A percentile compares a stretch with the other conserved stretches of the same genome.
These are phyloP conservation scores for Ophiostoma perfectum DNA, from an alignment of 2,329 filamentous ascomycete genomes.

Conservation along the genomic window DNA sequence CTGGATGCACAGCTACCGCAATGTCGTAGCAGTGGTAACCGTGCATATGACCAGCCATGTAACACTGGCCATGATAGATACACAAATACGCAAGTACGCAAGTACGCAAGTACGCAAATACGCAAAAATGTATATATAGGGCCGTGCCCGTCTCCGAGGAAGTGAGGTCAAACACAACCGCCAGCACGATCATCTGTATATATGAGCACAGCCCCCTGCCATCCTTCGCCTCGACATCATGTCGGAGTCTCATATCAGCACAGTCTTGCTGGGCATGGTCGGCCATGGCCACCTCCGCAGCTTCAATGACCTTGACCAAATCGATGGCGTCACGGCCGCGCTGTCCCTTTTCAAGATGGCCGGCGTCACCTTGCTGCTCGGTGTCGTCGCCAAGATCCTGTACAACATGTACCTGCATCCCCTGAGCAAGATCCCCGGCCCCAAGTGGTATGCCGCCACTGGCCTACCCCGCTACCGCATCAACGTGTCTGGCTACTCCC, in stretches of 20 bases:
- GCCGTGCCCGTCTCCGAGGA: background rate
- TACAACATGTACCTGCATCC: slow-evolving; percentile 31
- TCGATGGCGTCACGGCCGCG: background rate
- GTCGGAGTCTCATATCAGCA: background rate
- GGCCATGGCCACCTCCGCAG: slow-evolving; percentile 5
- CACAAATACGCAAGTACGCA: no score
- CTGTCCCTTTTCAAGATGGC: background rate
- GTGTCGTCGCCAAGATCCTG: slow-evolving; percentile 13
- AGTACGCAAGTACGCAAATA: no score
- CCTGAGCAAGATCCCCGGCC: slow-evolving; percentile 33
- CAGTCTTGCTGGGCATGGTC: background rate
- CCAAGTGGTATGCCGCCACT: slow-evolving; percentile 30
- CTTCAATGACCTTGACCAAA: background rate
- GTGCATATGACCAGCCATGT: no score
- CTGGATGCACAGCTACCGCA: background rate
- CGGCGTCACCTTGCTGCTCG: slow-evolving; percentile 4
- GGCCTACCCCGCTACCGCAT: slow-evolving; percentile 19
- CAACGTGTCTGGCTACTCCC: slow-evolving; percentile 12
- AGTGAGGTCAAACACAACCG: background rate
- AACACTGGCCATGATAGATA: background rate
- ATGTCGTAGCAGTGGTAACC: background rate
- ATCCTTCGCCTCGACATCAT: background rate
- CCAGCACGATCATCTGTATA: background rate
- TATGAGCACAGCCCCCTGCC: background rate
- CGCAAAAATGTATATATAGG: background rate